Evolutionary conservation across 352 stramenopile genomes (phyloP).

Genomic region (Phytophthora chlamydospora): DNA sequence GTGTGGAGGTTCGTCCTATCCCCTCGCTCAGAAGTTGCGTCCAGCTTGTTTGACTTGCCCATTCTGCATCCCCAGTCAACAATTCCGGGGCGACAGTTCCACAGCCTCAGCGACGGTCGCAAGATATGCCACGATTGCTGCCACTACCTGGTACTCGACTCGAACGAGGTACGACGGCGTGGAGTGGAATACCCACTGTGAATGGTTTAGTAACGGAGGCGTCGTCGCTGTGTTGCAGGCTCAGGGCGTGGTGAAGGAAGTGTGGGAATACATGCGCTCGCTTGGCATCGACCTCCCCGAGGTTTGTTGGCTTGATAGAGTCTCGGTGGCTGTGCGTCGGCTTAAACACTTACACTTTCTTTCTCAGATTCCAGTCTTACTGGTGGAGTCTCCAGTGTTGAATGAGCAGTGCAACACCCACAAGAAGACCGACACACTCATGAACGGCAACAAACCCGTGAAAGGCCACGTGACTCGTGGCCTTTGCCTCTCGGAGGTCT

Average conservation of each 20-base stretch:
- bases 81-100: constrained; percentile 48
- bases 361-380: constrained; percentile 63
- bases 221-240: constrained; percentile 18
- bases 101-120: constrained; percentile 61
- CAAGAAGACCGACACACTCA: constrained; percentile 35
- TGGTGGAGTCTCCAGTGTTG: constrained; percentile 62
- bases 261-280: constrained; percentile 74
- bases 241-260: constrained; percentile 53
- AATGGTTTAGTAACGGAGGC: neutral
- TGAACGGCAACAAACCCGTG: constrained; percentile 39
- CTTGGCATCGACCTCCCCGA: constrained; percentile 70
- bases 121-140: constrained; percentile 76
- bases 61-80: constrained; percentile 18
- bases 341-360: neutral
- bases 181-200: neutral
- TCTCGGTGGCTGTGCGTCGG: neutral
- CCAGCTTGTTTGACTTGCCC: neutral
- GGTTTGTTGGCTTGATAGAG: constrained; percentile 24
- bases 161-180: constrained; percentile 47
- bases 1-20: constrained; percentile 53
- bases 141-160: constrained; percentile 64
- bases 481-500: constrained; percentile 64
- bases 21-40: neutral
- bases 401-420: constrained; percentile 52
- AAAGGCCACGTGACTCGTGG: constrained; percentile 53